Base-by-base conservation (phyloP, 2,329 filamentous ascomycete genomes). In the Monilinia laxa region DNA sequence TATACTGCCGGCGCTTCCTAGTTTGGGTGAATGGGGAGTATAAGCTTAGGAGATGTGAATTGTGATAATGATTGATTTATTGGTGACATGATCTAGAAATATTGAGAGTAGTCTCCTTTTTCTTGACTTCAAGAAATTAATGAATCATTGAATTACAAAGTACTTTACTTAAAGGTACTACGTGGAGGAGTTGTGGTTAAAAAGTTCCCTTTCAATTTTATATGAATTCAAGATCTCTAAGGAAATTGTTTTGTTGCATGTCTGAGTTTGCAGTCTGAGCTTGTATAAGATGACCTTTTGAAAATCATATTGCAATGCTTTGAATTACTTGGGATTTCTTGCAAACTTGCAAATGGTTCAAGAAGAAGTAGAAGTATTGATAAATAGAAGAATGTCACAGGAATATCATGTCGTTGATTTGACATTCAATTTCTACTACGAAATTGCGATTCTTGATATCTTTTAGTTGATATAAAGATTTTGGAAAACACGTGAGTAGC, bases 331-430 rank as follows among this genome's bases (percentile, higher is more conserved):
- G 9, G 12, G 4, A 12, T 2, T 1, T 20, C 4, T 31, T 53
- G 14, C 14, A 53, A 16, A 18, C n/a, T 20, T 4, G 14, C 18
- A 11, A 3, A n/a, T 35, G 28, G 5, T 4, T 55, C 20, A 1
- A 12, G 6, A 54, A 35, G 28, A 35, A 54, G 28, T 16, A n/a
- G 11, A 3, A n/a, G 1, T 38, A 38, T 38, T 14, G 11, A 5
- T 6, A 12, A 2, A 35, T 35, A 3, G 16, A 20, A 4, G 3
- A 3, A n/a, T n/a, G 1, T 14, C 2, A 2, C 35, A 14, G 5
- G n/a, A 5, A 55, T 38, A 38, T 55, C 38, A 4, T 55, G 31
- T 14, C 10, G 28, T 38, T 38, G 10, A 14, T 55, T 55, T 55
- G 28, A 38, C 38, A n/a, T 38, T 6, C 9, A 12, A 12, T 55